Percentiles rank a stretch among this genome's conserved stretches.
These are phyloP conservation scores for Diaporthe vaccinii DNA, from an alignment of 2,329 filamentous ascomycete genomes.

Conservation along the genomic window DNA sequence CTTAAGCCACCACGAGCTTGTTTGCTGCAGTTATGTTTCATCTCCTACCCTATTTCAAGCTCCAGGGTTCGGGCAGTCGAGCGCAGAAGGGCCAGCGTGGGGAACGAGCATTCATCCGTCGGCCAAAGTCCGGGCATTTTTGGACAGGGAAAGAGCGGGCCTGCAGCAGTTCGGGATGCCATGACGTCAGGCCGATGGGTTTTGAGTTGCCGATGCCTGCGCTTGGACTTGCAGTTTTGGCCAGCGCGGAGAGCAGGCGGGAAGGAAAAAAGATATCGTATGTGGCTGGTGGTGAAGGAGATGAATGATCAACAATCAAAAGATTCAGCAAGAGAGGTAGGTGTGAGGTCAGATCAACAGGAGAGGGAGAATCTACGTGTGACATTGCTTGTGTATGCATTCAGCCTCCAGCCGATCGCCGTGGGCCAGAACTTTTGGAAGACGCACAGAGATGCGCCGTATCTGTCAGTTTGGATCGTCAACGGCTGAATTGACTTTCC, in stretches of 20 bases:
- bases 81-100: not conserved
- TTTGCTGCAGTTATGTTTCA: not conserved
- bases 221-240: constrained; percentile 10
- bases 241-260: not conserved
- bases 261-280: not conserved
- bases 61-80: not conserved
- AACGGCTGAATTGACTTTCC: not conserved
- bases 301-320: not conserved
- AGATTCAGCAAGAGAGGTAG: not conserved
- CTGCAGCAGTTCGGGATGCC: not conserved
- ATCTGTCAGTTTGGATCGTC: constrained; percentile 26
- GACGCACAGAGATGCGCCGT: not conserved
- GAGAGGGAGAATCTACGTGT: too few relatives aligned
- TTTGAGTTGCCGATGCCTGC: not conserved
- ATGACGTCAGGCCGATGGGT: not conserved
- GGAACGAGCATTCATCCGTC: not conserved
- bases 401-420: constrained; percentile 3
- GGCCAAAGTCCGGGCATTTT: constrained; percentile 2
- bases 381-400: not conserved
- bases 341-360: not conserved
- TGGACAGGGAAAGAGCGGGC: not conserved
- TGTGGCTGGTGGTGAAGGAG: not conserved
- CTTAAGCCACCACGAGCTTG: not conserved
- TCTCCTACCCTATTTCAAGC: not conserved
- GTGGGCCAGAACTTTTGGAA: not conserved